Conservation (phyloP, 2,329 filamentous ascomycete genomes). For the Ceratocystis lukuohia region DNA sequence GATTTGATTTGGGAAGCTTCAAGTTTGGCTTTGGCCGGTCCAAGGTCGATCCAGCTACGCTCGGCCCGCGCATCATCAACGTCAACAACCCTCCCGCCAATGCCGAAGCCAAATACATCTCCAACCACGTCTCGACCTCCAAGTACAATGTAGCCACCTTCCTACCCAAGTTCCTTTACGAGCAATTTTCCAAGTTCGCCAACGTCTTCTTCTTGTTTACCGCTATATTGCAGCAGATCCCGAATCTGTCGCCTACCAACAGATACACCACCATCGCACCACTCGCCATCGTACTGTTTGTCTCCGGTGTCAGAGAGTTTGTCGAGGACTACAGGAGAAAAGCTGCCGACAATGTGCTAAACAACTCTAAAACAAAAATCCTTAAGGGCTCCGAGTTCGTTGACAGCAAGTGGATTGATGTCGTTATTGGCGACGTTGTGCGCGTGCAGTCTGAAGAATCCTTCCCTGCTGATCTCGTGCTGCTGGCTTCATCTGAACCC, state of each 20-base stretch:
- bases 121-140: constrained; percentile 94
- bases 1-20: constrained; percentile 61
- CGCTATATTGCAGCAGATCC: constrained; percentile 85
- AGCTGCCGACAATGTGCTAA: constrained; percentile 71
- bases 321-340: constrained; percentile 89
- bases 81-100: constrained; percentile 96
- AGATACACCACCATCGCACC: constrained; percentile 92
- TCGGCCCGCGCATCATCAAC: constrained; percentile 84
- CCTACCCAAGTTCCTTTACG: constrained; percentile 89
- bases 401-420: constrained; percentile 85
- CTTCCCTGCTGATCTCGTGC: constrained; percentile 84
- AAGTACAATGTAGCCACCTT: constrained; percentile 95
- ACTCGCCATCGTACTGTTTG: constrained; percentile 74
- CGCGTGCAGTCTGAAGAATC: constrained; percentile 88
- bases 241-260: constrained; percentile 87
- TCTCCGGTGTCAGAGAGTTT: constrained; percentile 91
- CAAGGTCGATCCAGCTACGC: constrained; percentile 76
- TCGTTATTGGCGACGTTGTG: constrained; percentile 83
- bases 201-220: constrained; percentile 99
- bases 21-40: constrained; percentile 81
- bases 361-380: constrained; percentile 73
- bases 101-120: constrained; percentile 72
- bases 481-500: constrained; percentile 88
- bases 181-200: constrained; percentile 98
- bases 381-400: constrained; percentile 72